Base-by-base conservation (phyloP, 1,284 basidiomycete genomes). In the Heterobasidion parviporum region DNA sequence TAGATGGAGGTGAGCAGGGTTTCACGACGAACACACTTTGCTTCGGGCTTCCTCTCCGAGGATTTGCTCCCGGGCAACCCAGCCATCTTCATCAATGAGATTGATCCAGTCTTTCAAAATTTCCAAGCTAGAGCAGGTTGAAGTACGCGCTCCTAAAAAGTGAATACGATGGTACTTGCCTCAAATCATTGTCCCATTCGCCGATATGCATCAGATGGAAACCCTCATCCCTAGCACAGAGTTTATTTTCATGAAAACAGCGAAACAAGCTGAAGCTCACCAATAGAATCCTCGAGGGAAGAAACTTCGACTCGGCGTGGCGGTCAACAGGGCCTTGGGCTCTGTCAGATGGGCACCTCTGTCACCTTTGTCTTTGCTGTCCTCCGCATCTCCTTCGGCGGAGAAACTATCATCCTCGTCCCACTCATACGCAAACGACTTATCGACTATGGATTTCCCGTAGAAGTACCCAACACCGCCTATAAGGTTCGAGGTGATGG, bases 221-320 rank as follows among this genome's bases (percentile, higher is more conserved):
- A 1, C 94, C 94, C 72, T 98, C 94, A 67, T 98, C 94, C 92
- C 89, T 90, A 26, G 62, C 10, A 59, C 32, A 51, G 15, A 32
- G 20, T 5, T 41, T 10, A 41, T 10, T n/a, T 8, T 41, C 32
- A 18, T 33, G 45, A 49, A 59, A 50, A 58, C 51, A 52, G 34
- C 34, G 32, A 46, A 20, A n/a, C 45, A 53, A n/a, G 20, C 44
- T 36, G 26, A 6, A 43, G 55, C 73, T 44, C 67, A 89, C 92
- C 94, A 98, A 70, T 98, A 98, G 69, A 98, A 98, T 20, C 94
- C 94, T 68, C 94, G 80, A 1, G 94, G 94, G 76, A 98, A 98
- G 75, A 97, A 95, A 62, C 91, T 94, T 51, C 95, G 80, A 67
- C 92, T 94, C 1, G 94, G 94, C 0, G 94, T 98, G 0, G 92